phyloP scores from a whole-genome alignment of 2,329 filamentous ascomycete species.

The Diatrype stigma region DNA sequence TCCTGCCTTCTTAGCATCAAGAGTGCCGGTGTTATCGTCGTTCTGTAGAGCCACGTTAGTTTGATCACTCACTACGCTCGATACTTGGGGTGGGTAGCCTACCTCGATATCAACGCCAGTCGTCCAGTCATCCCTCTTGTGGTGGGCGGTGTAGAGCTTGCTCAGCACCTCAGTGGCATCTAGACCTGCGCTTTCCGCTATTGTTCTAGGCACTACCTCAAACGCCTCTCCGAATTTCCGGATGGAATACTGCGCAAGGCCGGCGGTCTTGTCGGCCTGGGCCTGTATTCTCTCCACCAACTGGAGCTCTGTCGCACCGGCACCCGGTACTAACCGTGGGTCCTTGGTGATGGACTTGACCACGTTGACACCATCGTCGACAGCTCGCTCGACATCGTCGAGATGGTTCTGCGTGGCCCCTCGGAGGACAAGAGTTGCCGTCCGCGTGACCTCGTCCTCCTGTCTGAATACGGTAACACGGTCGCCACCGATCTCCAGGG shows the following conservation, averaged over 20 bases:
- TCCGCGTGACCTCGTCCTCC: constrained; percentile 87
- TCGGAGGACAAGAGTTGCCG: constrained; percentile 87
- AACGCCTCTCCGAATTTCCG: constrained; percentile 97
- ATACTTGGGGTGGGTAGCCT: constrained; percentile 17
- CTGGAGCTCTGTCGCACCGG: constrained; percentile 91
- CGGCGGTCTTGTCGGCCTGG: constrained; percentile 87
- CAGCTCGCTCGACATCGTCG: constrained; percentile 92
- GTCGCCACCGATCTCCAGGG: constrained; percentile 94
- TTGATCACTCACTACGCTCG: not conserved
- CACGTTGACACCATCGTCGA: constrained; percentile 97
- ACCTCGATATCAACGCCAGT: constrained; percentile 92
- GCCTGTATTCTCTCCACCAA: constrained; percentile 88
- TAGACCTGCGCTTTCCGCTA: constrained; percentile 91
- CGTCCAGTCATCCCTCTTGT: constrained; percentile 81
- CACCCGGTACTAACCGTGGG: constrained; percentile 83
- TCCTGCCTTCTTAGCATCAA: constrained; percentile 82
- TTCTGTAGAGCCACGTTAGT: constrained; percentile 45
- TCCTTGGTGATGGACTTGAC: constrained; percentile 98
- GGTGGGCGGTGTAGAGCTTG: constrained; percentile 87
- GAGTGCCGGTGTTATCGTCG: constrained; percentile 70
- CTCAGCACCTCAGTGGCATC: constrained; percentile 97
- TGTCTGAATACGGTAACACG: constrained; percentile 98
- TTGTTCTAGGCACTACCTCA: constrained; percentile 88
- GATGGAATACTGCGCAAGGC: constrained; percentile 92
- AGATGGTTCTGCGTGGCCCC: constrained; percentile 98